Evolutionary conservation across 805 yeast species (phyloP), one percentile per base, ranked within the genome.

Genomic region (Candida anglica): DNA sequence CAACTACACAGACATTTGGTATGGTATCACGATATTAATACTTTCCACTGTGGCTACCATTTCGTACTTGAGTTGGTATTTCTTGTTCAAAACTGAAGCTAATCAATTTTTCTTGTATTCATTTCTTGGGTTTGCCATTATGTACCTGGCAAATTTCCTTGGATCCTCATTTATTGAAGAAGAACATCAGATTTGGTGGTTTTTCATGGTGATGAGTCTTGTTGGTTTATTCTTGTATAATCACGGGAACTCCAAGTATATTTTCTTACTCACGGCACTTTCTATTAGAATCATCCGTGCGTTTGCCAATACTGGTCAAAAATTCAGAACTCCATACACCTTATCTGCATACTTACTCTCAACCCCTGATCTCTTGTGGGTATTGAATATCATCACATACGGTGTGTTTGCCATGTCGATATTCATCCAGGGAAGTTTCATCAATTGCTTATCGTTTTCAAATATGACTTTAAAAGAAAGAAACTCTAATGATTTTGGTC

Each of bases 111-210:
- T 47, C 14, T 32, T 36, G 36, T 50, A 50, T 46, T 15, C 11
- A 13, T 29, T 63, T 14, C 27, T 69, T 25, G 30, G 65, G 0
- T 69, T 79, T 34, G 73, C 81, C 3, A 23, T 66, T 0, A 11
- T 51, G 2, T 66, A 60, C 44, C 69, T 86, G 0, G 70, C 81
- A 43, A 86, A 89, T 60, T 96, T 89, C 8, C 86, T 94, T 40
- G 89, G 96, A 18, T 65, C 71, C 4, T 64, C 71, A 3, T 67
- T 89, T 37, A 83, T 93, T 13, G 98, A 93, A 50, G 98, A 93
- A 55, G 98, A 93, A 52, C 95, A 93, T 52, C 96, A 89, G 52
- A 56, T 89, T 13, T 93, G 98, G 98, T 93, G 95, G 86, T 84
- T 54, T 19, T 47, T 60, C 13, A 44, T 58, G 3, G 33, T 53